Evolutionary conservation across 495 filamentous ascomycete species (phyloP), one percentile per base, ranked within the genome.

Genomic region (Talaromyces wortmannii): DNA sequence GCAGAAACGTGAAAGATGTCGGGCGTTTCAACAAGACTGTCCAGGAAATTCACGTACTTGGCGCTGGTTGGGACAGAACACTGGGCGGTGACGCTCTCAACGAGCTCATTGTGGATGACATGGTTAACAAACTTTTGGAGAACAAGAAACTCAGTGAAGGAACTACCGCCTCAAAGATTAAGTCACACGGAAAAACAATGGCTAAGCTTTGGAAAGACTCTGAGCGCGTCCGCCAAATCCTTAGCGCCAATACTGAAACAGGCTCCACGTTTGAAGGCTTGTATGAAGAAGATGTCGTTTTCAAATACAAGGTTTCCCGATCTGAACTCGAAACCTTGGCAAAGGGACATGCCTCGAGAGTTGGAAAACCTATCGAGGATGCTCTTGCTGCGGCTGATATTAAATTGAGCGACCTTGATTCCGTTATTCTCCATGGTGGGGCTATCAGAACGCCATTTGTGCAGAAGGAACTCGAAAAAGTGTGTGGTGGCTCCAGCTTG

Each of bases 11-110:
- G 48, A 99, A 97, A 76, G 91, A 96, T 64, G 73, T 95, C 55
- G 92, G 94, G 45, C 87, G 85, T 61, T 95, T 83, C 79, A 99
- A 96, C 75, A 99, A 99, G 78, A 96, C 92, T 11, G 70, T 97
- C 48, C 94, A 97, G 68, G 94, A 97, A 70, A 84, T 97, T 23
- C 81, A 87, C 46, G 90, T 96, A 47, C 57, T 97, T 50, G 94
- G 91, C 51, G 76, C 80, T 52, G 88, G 90, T 42, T 97, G 91
- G 89, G 92, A 97, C 63, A 84, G 82, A 62, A 87, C 86, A 2
- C 83, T 99, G 12, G 94, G 94, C 31, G 94, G 94, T 16, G 95
- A 99, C 62, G 78, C 85, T 36, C 77, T 97, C 59, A 99, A 97
- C 63, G 82, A 85, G 45, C 74, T 95, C 50, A 86, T 99, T 59